Conservation (phyloP, 148 eudicot species). For the Rhododendron ovatum region DNA sequence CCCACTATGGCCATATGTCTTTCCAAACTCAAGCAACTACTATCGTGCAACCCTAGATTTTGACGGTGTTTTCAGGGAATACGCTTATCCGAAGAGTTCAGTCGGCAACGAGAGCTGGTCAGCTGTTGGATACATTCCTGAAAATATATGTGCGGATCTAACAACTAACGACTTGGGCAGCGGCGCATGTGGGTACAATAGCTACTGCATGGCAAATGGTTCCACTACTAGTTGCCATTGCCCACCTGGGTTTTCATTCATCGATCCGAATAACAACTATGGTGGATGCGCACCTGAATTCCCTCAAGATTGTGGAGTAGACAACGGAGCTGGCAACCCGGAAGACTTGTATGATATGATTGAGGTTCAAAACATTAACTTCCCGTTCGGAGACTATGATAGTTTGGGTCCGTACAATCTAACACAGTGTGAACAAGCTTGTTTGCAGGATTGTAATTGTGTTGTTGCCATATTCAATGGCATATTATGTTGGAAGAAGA, state of each 20-base stretch:
- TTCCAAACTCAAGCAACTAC: not conserved
- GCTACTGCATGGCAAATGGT: not conserved
- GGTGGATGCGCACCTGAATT: not conserved
- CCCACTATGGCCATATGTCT: not conserved
- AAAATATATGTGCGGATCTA: not conserved
- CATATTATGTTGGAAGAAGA: constrained; percentile 8
- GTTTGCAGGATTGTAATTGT: constrained; percentile 1
- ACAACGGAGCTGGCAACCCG: not conserved
- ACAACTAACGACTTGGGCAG: not conserved
- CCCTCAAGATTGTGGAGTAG: not conserved
- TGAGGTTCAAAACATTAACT: not conserved
- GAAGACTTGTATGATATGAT: not conserved
- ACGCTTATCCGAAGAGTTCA: not conserved
- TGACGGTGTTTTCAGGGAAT: not conserved
- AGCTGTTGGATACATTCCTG: not conserved
- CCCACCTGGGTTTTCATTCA: not conserved
- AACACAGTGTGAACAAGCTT: constrained; percentile 1
- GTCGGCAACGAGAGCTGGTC: not conserved
- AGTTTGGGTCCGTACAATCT: not conserved
- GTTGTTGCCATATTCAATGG: not conserved
- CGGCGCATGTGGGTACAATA: constrained; percentile 4
- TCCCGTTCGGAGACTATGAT: not conserved
- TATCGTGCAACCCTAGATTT: not conserved
- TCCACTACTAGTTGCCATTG: not conserved
- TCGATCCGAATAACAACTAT: not conserved